These are phyloP conservation scores for Heliamphora pulchella DNA, from an alignment of 179 eudicot species.

Conservation along the genomic window DNA sequence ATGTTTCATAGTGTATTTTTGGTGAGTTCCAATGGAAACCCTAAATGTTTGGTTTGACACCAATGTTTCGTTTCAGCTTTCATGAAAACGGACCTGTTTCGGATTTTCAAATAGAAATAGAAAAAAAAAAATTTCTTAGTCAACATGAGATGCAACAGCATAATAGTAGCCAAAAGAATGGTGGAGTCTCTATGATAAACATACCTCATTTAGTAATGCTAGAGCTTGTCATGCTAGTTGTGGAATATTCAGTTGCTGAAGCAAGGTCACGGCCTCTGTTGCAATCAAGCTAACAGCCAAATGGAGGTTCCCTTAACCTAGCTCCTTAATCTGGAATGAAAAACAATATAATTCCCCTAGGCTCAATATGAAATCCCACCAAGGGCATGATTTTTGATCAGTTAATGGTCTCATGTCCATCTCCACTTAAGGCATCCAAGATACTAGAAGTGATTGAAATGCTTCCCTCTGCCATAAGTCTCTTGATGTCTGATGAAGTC, in stretches of 20 bases:
- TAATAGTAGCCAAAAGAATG: not conserved
- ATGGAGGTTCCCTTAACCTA: not conserved
- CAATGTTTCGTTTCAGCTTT: too few species aligned
- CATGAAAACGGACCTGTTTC: too few species aligned
- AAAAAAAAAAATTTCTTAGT: too few species aligned
- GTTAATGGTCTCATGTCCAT: not conserved
- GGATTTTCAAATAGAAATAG: too few species aligned
- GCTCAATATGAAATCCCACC: not conserved
- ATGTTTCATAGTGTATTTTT: too few species aligned
- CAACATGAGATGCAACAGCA: not conserved
- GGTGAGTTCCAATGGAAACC: too few species aligned
- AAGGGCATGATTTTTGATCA: not conserved
- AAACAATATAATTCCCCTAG: not conserved
- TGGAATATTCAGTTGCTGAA: not conserved
- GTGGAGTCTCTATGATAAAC: not conserved
- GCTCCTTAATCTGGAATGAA: not conserved
- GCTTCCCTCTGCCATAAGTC: constrained; percentile 38
- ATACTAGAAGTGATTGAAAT: constrained; percentile 24
- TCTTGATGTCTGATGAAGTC: constrained; percentile 31
- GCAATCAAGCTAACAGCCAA: not conserved
- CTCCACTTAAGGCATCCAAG: constrained; percentile 13
- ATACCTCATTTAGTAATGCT: not conserved
- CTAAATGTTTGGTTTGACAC: too few species aligned
- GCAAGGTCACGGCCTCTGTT: not conserved
- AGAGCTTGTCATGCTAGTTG: not conserved